Conservation (phyloP, 106 monocot species). For the Vanilla planifolia region DNA sequence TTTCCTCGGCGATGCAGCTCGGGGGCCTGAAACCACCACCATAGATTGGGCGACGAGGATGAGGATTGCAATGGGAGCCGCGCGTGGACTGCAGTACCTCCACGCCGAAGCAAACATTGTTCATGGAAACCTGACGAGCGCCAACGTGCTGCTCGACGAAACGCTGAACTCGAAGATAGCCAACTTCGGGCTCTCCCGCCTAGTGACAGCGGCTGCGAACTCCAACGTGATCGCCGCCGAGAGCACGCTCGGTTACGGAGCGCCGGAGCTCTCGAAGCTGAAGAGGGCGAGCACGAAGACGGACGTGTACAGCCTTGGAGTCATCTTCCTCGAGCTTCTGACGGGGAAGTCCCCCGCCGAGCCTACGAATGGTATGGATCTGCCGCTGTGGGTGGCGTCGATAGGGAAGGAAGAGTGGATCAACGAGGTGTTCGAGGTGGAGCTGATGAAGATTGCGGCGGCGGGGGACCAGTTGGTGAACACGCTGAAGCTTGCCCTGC, state of each 20-base stretch:
- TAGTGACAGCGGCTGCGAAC: slow-evolving; percentile 46
- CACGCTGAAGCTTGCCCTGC: slow-evolving; percentile 43
- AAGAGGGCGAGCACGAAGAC: slow-evolving; percentile 67
- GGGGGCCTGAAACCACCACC: slow-evolving; percentile 39
- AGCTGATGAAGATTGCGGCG: slow-evolving; percentile 40
- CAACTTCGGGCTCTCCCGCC: slow-evolving; percentile 49
- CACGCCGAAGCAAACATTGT: slow-evolving; percentile 34
- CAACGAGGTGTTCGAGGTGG: slow-evolving; percentile 55
- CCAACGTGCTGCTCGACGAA: slow-evolving; percentile 50
- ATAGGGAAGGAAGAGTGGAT: slow-evolving; percentile 62
- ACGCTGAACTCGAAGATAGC: slow-evolving; percentile 25
- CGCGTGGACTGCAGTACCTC: slow-evolving; percentile 35
- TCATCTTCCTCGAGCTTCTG: slow-evolving; percentile 54
- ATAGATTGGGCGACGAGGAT: slow-evolving; percentile 55
- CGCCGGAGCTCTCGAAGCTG: slow-evolving; percentile 57
- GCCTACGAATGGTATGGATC: slow-evolving; percentile 32
- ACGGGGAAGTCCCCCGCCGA: slow-evolving; percentile 60
- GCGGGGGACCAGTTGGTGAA: slow-evolving; percentile 45
- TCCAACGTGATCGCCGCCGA: slow-evolving; percentile 46
- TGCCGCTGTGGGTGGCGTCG: slow-evolving; percentile 68
- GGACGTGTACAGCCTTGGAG: slow-evolving; percentile 60
- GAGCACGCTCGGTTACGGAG: slow-evolving; percentile 50
- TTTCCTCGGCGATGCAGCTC: slow-evolving; percentile 22
- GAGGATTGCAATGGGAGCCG: slow-evolving; percentile 40
- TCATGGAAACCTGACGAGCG: slow-evolving; percentile 56